Evolutionary conservation across 225 moss, liverwort and hornwort genomes (phyloP).

Genomic region (Marchantia paleacea): DNA sequence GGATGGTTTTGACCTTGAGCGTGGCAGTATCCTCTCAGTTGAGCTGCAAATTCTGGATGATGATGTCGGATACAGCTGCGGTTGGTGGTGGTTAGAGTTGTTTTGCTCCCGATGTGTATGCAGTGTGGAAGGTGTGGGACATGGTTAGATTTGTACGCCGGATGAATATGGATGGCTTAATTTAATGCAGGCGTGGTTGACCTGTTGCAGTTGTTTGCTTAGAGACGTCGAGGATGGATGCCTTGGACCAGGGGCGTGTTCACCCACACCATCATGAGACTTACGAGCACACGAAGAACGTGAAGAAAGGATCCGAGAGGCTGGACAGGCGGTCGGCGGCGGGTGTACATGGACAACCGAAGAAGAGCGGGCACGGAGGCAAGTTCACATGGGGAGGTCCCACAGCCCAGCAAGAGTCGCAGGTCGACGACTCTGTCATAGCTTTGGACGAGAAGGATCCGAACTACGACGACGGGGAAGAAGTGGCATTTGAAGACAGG

Average conservation of each 20-base stretch:
- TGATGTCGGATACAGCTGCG: no score
- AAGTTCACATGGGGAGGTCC: conserved; percentile 58
- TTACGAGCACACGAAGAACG: conserved; percentile 26
- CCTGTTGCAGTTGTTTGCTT: no score
- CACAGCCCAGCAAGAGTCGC: conserved; percentile 9
- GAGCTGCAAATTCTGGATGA: no score
- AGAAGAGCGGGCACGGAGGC: conserved; percentile 66
- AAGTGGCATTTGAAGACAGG: conserved; percentile 3
- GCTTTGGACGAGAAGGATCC: conserved; percentile 62
- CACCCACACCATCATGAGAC: conserved; percentile 19
- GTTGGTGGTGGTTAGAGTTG: no score
- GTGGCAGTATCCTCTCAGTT: no score
- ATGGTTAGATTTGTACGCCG: no score
- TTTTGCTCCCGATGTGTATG: no score
- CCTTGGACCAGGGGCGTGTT: neutral
- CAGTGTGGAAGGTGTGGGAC: no score
- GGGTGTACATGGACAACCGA: conserved; percentile 42
- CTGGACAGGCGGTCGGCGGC: conserved; percentile 45
- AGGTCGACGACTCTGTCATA: conserved; percentile 27
- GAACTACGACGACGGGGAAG: conserved; percentile 51
- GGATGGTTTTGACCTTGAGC: no score
- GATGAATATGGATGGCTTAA: no score
- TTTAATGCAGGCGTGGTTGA: no score
- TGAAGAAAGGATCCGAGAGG: conserved; percentile 46
- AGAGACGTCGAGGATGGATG: no score